phyloP scores from a whole-genome alignment of 1,139 yeast species.

The Yamadazyma diospyri region DNA sequence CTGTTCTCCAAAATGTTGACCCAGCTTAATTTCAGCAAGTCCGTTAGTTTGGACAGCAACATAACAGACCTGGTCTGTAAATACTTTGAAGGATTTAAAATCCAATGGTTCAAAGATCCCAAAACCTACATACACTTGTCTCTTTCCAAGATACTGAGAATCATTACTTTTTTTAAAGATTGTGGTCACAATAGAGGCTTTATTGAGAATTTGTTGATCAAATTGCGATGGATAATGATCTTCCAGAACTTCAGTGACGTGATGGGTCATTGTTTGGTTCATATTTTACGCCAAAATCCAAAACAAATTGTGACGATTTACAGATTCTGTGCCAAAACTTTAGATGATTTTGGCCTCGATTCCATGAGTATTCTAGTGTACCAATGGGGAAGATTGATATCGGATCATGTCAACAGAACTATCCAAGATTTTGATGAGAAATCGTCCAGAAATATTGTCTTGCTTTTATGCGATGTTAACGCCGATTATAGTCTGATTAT shows the following conservation, averaged over 20 bases:
- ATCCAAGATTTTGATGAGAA: conserved; percentile 8
- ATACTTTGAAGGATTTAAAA: conserved; percentile 18
- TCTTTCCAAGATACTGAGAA: conserved; percentile 16
- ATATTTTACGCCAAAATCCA: conserved; percentile 15
- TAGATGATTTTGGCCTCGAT: conserved; percentile 18
- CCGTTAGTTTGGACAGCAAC: conserved; percentile 17
- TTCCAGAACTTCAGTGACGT: conserved; percentile 25
- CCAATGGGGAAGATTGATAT: conserved; percentile 21
- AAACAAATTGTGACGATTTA: conserved; percentile 18
- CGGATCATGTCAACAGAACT: conserved; percentile 7
- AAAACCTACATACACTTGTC: conserved; percentile 19
- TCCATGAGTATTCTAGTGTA: conserved; percentile 18
- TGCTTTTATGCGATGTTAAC: conserved; percentile 12
- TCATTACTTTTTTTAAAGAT: conserved; percentile 19
- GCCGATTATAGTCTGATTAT: conserved; percentile 13
- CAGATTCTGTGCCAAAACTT: conserved; percentile 17
- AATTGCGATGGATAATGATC: conserved; percentile 30
- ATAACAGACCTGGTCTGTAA: conserved; percentile 17
- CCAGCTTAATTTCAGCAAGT: conserved; percentile 20
- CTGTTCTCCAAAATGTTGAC: conserved; percentile 19
- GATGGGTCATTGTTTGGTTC: conserved; percentile 19
- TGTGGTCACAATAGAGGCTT: conserved; percentile 24
- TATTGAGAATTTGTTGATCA: conserved; percentile 18
- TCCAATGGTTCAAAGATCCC: conserved; percentile 17
- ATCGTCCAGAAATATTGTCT: conserved; percentile 8